Percentiles rank a stretch among this genome's conserved stretches.
Conservation (phyloP, 1,284 basidiomycete genomes). For the Athelia sp. region DNA sequence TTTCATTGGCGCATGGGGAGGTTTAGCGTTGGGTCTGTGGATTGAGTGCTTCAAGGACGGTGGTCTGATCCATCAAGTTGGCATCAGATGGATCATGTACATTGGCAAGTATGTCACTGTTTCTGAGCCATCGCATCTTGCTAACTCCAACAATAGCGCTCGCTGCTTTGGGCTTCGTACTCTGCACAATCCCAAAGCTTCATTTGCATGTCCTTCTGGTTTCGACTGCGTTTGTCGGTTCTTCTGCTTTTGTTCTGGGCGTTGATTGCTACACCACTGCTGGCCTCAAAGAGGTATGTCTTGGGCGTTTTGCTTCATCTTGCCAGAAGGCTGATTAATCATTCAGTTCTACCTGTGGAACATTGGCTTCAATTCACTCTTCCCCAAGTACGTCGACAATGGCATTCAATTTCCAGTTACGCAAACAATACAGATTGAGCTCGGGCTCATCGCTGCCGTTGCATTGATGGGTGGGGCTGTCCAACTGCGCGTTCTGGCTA, state of each 20-base stretch:
- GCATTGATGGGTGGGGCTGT: slow-evolving; percentile 86
- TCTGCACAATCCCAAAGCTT: slow-evolving; percentile 64
- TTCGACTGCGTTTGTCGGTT: slow-evolving; percentile 84
- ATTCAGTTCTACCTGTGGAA: slow-evolving; percentile 91
- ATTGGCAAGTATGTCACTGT: slow-evolving; percentile 49
- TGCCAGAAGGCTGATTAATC: slow-evolving; percentile 4
- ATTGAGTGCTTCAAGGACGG: slow-evolving; percentile 81
- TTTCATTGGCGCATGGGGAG: slow-evolving; percentile 85
- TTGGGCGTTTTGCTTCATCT: neutral
- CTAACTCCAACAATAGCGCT: slow-evolving; percentile 31
- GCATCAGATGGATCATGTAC: slow-evolving; percentile 84
- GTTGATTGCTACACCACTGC: slow-evolving; percentile 92
- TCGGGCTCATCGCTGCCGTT: slow-evolving; percentile 80
- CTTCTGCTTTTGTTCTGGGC: slow-evolving; percentile 90
- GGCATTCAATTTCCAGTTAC: slow-evolving; percentile 77
- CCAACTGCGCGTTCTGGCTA: slow-evolving; percentile 80
- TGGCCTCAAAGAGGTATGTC: slow-evolving; percentile 81
- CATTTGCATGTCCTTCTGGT: slow-evolving; percentile 80
- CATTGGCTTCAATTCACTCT: slow-evolving; percentile 76
- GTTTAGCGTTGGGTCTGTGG: slow-evolving; percentile 84
- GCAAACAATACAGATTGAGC: slow-evolving; percentile 90
- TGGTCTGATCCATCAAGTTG: slow-evolving; percentile 73
- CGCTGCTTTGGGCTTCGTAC: slow-evolving; percentile 53
- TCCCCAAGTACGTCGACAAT: slow-evolving; percentile 67
- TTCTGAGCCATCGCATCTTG: neutral